A percentile compares a stretch with the other conserved stretches of the same genome.
Conservation (phyloP, 306 rosid species). For the Cotoneaster glaucophyllus region DNA sequence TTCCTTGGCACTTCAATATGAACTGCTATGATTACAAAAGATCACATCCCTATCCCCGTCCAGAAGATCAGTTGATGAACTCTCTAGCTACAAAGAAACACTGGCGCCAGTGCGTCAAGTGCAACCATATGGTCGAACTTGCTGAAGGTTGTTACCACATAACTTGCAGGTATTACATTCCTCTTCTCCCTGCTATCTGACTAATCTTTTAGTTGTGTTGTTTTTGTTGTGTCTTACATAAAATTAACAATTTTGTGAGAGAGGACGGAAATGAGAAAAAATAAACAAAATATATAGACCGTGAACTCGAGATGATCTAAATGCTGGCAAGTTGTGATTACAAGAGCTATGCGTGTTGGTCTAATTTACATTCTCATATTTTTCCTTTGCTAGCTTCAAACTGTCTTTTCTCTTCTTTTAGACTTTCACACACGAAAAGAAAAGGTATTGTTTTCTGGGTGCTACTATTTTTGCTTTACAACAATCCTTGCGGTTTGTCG, state of each 20-base stretch:
- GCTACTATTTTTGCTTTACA: background rate
- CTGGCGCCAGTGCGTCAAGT: conserved; percentile 75
- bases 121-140: conserved; percentile 76
- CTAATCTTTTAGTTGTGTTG: background rate
- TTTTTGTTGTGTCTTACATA: background rate
- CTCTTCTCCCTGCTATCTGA: background rate
- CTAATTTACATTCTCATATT: too few species aligned
- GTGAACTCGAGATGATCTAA: too few species aligned
- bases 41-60: conserved; percentile 33
- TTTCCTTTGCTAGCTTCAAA: background rate
- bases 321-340: too few species aligned
- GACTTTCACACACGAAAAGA: background rate
- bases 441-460: too few species aligned
- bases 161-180: conserved; percentile 69
- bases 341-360: background rate
- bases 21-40: conserved; percentile 38
- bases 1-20: conserved; percentile 68
- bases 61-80: conserved; percentile 56
- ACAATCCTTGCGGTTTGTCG: background rate
- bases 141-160: conserved; percentile 86
- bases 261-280: background rate
- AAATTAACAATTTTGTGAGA: background rate
- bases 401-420: background rate
- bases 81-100: conserved; percentile 43
- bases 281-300: background rate